Conservation (phyloP, 805 yeast genomes). For the Sporopachydermia lactativora region DNA sequence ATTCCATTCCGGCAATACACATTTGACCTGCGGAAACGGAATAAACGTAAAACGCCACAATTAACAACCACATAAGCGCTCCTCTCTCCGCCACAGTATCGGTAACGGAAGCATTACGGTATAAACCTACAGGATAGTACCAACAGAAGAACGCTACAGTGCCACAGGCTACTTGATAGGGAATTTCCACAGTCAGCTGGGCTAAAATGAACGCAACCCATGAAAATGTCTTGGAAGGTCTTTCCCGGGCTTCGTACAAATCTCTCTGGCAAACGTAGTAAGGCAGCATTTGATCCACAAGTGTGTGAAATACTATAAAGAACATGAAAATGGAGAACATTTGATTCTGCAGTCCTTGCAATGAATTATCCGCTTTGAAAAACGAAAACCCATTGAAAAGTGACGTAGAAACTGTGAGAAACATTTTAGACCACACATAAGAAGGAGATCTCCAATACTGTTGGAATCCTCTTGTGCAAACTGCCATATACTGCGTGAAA, state of each 20-base stretch:
- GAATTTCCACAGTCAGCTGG: constrained; percentile 51
- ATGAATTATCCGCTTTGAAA: constrained; percentile 45
- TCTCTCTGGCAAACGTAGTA: constrained; percentile 46
- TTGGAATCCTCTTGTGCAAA: constrained; percentile 35
- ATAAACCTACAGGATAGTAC: constrained; percentile 42
- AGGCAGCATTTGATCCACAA: constrained; percentile 52
- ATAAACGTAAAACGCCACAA: constrained; percentile 36
- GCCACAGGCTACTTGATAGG: constrained; percentile 46
- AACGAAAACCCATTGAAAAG: constrained; percentile 58
- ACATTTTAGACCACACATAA: constrained; percentile 42
- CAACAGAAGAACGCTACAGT: constrained; percentile 42
- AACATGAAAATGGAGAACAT: constrained; percentile 68
- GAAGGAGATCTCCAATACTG: constrained; percentile 56
- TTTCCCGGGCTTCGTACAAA: constrained; percentile 58
- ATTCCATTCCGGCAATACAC: constrained; percentile 18
- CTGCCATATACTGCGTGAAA: constrained; percentile 27
- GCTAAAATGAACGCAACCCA: constrained; percentile 52
- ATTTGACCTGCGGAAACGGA: constrained; percentile 44
- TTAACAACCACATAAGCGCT: constrained; percentile 35
- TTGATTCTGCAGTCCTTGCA: constrained; percentile 69
- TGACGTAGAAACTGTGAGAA: constrained; percentile 37
- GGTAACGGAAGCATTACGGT: constrained; percentile 28
- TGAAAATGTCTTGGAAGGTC: constrained; percentile 56
- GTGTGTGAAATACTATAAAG: constrained; percentile 37
- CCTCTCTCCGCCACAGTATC: constrained; percentile 36